These are phyloP conservation scores for Russula foetens DNA, from an alignment of 768 basidiomycete genomes.

Conservation along the genomic window DNA sequence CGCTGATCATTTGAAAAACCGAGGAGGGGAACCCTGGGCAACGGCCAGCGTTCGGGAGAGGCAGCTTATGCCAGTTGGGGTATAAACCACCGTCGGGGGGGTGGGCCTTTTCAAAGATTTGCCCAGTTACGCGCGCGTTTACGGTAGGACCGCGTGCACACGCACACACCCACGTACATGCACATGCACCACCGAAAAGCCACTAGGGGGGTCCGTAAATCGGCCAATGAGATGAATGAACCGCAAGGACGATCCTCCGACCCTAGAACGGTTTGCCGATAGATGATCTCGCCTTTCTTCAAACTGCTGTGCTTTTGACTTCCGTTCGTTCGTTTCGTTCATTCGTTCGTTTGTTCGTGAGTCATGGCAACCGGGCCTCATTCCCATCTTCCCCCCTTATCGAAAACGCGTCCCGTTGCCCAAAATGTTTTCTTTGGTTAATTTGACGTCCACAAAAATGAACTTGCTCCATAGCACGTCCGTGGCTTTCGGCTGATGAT, in stretches of 20 bases:
- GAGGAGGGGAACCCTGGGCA: neutral
- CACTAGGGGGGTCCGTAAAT: neutral
- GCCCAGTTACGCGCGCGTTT: neutral
- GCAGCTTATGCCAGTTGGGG: conserved; percentile 5
- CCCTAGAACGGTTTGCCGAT: neutral
- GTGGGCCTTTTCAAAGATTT: too few relatives aligned
- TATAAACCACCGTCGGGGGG: conserved; percentile 10
- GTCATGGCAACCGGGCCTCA: conserved; percentile 5
- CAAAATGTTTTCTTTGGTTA: neutral
- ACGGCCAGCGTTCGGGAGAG: neutral
- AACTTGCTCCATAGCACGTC: neutral
- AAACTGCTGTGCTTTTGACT: neutral
- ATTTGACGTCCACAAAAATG: neutral
- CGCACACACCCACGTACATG: too few relatives aligned
- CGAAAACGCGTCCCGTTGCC: neutral
- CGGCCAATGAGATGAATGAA: neutral
- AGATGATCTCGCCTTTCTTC: neutral
- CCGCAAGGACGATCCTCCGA: neutral
- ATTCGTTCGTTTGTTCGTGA: neutral
- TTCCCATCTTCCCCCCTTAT: neutral
- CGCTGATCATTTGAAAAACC: neutral
- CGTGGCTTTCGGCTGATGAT: neutral
- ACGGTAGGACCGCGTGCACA: neutral
- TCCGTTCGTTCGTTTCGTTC: neutral
- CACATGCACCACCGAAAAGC: neutral